Evolutionary conservation across 2,329 filamentous ascomycete genomes (phyloP), one percentile per base, ranked within the genome.

Genomic region (Hymenoscyphus scutula): DNA sequence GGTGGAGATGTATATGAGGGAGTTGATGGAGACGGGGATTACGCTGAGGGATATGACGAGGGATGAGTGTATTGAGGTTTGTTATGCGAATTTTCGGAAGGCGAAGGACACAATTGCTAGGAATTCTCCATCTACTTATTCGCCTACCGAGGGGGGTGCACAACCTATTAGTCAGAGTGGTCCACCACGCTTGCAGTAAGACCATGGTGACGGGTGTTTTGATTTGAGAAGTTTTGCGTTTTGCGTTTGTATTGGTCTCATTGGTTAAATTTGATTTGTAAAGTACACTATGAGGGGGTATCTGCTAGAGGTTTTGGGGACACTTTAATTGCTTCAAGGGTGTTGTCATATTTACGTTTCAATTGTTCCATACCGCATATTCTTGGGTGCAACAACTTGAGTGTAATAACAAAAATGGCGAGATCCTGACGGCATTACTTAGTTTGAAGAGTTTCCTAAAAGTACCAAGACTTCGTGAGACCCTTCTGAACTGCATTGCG

Each of bases 1-100:
- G 23, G 64, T 65, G 25, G 61, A 65, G 30, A 54, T 45, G n/a
- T 64, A 53, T 38, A 53, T 64, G 37, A 59, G 37, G 56, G 62
- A 64, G 53, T 25, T 64, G 27, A 59, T 64, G 59, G 53, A 62
- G 5, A 62, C 59, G 5, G 62, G 62, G 1, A 58, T 64, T 45
- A 57, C 62, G 15, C 37, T 55, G 1, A 62, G 37, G 25, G 59
- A 57, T 27, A 59, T 59, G 62, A 60, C 62, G 17, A 60, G 57
- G 19, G 62, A 64, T 25, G 62, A 64, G 8, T 60, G 53, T 11
- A 27, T 64, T 29, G 62, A 64, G 25, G 37, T 56, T 29, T 61
- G 59, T n/a, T 64, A 51, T 51, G 56, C 59, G 15, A 64, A 53
- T 10, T 64, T 59, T 30, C 15, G 59, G 13, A 60, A 48, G 53